Base-by-base conservation (phyloP, 148 eudicot species). In the Vaccinium corymbosum region DNA sequence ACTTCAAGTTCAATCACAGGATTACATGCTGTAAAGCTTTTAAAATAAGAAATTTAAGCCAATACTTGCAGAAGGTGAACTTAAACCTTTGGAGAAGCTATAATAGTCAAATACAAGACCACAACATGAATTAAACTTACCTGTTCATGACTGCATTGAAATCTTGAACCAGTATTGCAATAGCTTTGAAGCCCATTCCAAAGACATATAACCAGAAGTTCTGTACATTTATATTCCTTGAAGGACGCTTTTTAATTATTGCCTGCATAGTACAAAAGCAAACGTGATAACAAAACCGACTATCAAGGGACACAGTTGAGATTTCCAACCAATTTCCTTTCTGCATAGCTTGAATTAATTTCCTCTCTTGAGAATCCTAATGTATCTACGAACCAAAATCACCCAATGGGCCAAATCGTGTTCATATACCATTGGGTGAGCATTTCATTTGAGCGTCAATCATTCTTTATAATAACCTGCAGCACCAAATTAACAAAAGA, bases 181-280 rank as follows among this genome's bases (percentile, higher is more conserved):
- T 61, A 11, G 95, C 95, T 91, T 97, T 97, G 94, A 97, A 97
- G 80, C 86, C 90, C 99, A 97, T 97, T 83, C 99, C 99, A 86
- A 94, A 97, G 76, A 97, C 93, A 71, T 97, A 94, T 83, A 97
- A 87, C 95, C 94, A 97, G 90, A 97, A 97, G 90, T 97, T 97
- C 89, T 97, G 99, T 87, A 97, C 99, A 80, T 97, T 94, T 84
- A 97, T 92, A 88, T 97, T 97, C 87, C 99, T 92, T 78, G 95
- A 94, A 85, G 99, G 99, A 62, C 99, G 94, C 86, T 89, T 97
- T 84, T 97, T 97, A 77, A 97, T 93, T 46, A 97, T 93, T 78
- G 97, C 97, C 99, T 97, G 93, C 85, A 86, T 57, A 82, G 25
- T n/a, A 83, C 25, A 84, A 72, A 83, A 86, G 80, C 68, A 83